Base-by-base conservation (phyloP, 2,329 filamentous ascomycete genomes). In the Huntiella bhutanensis region DNA sequence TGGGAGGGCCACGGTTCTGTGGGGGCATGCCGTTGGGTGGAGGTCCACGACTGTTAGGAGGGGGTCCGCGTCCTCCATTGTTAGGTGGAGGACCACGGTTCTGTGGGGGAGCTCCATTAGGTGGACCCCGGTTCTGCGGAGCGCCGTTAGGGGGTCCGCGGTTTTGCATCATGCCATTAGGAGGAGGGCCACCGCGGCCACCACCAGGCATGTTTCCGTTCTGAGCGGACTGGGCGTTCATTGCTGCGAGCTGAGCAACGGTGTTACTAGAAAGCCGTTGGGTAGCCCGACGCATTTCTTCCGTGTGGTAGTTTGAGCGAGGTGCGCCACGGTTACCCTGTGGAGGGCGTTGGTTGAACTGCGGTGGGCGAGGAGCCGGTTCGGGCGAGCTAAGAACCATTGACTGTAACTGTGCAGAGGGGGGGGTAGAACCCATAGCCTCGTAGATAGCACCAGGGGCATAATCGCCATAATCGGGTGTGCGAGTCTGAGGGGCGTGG, bases 261-360 rank as follows among this genome's bases (percentile, higher is more conserved):
- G 88, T 96, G 1, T 77, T 77, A 53, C 70, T 73, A 19, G 91
- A 94, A 59, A 96, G 77, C 16, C 85, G 79, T 54, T 80, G 86
- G 54, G 85, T 91, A 44, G 82, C 84, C 52, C 77, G 77, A 51
- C 82, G 79, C 55, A 88, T 68, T 57, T 91, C 83, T 11, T 81
- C 74, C 28, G 84, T 79, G 49, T 83, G 75, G 54, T 82, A 76
- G 0, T 82, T 82, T 39, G 59, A 47, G 32, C 47, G 47, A 33
- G 47, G 47, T 51, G 75, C 75, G 49, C 72, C 76, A 1, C 69
- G 66, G 4, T 86, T 86, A 42, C 75, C 71, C 44, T 80, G 72
- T 50, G 80, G 75, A 10, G 86, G 75, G 34, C 71, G 70, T 59
- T 94, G 84, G 41, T 76, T 72, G 58, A 95, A 88, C 8, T 75